These are phyloP conservation scores for Penicillium subrubescens DNA, from an alignment of 495 filamentous ascomycete species.

Conservation along the genomic window DNA sequence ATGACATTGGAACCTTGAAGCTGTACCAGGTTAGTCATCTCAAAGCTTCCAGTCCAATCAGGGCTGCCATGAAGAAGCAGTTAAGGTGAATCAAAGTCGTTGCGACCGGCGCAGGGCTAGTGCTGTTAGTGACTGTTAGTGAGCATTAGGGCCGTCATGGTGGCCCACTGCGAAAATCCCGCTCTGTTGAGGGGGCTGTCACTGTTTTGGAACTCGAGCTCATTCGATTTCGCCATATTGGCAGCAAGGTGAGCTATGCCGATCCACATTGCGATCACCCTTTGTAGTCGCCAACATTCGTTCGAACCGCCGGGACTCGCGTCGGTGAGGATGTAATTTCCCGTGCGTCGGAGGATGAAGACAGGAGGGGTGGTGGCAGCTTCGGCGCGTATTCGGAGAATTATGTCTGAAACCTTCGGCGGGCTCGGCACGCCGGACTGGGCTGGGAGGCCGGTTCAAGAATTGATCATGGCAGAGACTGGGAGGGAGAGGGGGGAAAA, in stretches of 20 bases:
- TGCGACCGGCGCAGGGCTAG: neutral
- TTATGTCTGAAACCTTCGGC: conserved; percentile 28
- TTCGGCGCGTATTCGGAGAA: conserved; percentile 18
- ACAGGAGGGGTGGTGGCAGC: neutral
- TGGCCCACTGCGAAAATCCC: neutral
- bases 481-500: neutral
- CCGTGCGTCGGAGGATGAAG: neutral
- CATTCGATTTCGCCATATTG: no score
- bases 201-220: neutral
- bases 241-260: neutral
- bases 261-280: neutral
- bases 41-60: neutral
- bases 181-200: neutral
- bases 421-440: conserved; percentile 18
- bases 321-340: neutral
- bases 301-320: neutral
- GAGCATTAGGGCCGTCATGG: neutral
- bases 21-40: neutral
- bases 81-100: neutral
- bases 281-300: neutral
- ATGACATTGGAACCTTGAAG: neutral
- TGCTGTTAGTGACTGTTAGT: neutral
- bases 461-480: no score
- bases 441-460: neutral
- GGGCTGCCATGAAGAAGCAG: neutral